Evolutionary conservation across 1,284 basidiomycete genomes (phyloP), one percentile per base, ranked within the genome.

Genomic region (Psilocybe mexicana): DNA sequence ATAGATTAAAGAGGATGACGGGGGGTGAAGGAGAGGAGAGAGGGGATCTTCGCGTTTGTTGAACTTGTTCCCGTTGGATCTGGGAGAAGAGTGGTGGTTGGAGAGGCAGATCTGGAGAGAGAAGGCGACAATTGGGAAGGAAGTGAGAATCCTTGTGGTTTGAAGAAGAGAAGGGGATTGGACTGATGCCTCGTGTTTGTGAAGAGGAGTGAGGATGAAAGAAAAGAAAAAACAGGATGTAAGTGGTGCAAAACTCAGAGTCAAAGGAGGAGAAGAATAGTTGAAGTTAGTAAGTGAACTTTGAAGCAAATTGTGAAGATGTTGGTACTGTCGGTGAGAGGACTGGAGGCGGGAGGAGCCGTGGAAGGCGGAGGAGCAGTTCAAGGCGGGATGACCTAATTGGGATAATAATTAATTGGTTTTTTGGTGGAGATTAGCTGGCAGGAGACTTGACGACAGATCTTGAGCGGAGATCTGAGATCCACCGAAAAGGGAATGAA

Each of bases 391-490:
- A 18, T 36, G 26, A 18, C 10, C 36, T 50, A 14, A 7, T 48
- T 6, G 18, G 44, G 6, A 25, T 12, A 28, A 28, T 12, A 46
- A 28, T 7, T 18, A 33, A 33, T 33, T 33, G 18, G 18, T 18
- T 18, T 18, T 18, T 18, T 18, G 4, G 55, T 51, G 51, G 57
- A 59, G 57, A 59, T 59, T 57, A 45, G 44, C 43, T 51, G 55
- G 55, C 49, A 46, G 43, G 49, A 18, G 38, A 42, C 52, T 45
- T 53, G 52, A 45, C 52, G 43, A 57, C 30, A 33, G 43, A 49
- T 52, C 42, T 40, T 26, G 30, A 33, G 30, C 30, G 30, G 30
- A 35, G 50, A 57, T 57, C 55, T 56, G 42, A 51, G 55, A 56
- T 56, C 48, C n/a, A 47, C 14, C 30, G 6, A 14, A 18, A 26